Evolutionary conservation across 2,329 filamentous ascomycete genomes (phyloP).

Genomic region (Fusarium sp.): DNA sequence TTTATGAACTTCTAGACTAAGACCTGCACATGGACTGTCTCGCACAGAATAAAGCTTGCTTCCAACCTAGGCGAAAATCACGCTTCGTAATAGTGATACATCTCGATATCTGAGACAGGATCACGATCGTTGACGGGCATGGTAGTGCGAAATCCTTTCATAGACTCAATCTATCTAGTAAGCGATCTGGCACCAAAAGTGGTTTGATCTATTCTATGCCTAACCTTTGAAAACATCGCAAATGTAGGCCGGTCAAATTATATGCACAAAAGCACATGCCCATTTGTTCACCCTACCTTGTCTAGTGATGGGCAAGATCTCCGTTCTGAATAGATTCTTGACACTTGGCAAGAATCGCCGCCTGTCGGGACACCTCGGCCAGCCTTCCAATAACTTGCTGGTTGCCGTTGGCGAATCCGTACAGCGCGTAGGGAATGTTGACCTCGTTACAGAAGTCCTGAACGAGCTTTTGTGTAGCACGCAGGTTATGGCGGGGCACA

Average conservation of each 20-base stretch:
- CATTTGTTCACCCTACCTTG: neutral
- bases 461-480: constrained; percentile 78
- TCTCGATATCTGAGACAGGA: neutral
- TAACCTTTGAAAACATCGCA: neutral
- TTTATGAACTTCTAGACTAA: constrained; percentile 18
- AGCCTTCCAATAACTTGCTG: constrained; percentile 81
- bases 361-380: constrained; percentile 83
- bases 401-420: constrained; percentile 87
- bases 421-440: constrained; percentile 84
- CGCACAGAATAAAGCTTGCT: constrained; percentile 13
- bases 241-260: neutral
- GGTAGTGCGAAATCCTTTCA: neutral
- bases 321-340: constrained; percentile 62
- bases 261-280: constrained; percentile 23
- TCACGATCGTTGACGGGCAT: constrained; percentile 12
- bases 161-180: constrained; percentile 20
- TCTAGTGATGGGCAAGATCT: constrained; percentile 39
- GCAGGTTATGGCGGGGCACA: constrained; percentile 86
- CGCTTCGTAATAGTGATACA: neutral
- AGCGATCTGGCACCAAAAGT: neutral
- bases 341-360: constrained; percentile 80
- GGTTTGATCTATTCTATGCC: constrained; percentile 1
- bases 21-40: constrained; percentile 8
- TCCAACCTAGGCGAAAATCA: constrained; percentile 6
- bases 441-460: constrained; percentile 85